phyloP scores from a whole-genome alignment of 768 basidiomycete species.

The Artomyces pyxidatus region DNA sequence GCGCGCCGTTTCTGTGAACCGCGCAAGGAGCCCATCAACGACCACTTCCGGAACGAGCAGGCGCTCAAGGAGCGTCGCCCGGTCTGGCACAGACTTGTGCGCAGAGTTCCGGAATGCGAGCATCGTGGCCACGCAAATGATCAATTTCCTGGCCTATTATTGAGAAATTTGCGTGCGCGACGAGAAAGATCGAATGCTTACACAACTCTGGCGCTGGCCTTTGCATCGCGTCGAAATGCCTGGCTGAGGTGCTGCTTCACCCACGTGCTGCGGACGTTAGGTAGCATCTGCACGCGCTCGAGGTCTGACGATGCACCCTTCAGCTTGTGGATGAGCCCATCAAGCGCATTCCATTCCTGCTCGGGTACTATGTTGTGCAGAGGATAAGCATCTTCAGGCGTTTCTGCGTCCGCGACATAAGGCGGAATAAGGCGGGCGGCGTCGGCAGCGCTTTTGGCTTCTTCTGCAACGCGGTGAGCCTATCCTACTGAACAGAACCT shows the following conservation, averaged over 20 bases:
- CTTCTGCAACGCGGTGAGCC: conserved; percentile 37
- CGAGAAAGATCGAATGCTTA: conserved; percentile 26
- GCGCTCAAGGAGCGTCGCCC: conserved; percentile 46
- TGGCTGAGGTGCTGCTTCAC: conserved; percentile 54
- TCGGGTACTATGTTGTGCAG: conserved; percentile 73
- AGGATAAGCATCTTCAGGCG: conserved; percentile 68
- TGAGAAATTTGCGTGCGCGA: neutral
- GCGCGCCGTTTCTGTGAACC: conserved; percentile 74
- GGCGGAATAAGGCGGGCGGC: conserved; percentile 68
- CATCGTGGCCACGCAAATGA: conserved; percentile 80
- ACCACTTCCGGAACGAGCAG: conserved; percentile 57
- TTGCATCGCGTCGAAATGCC: conserved; percentile 30
- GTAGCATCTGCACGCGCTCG: conserved; percentile 49
- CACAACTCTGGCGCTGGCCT: conserved; percentile 56
- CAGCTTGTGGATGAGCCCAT: conserved; percentile 38
- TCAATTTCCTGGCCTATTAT: conserved; percentile 47
- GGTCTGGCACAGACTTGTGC: conserved; percentile 30
- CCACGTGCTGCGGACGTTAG: conserved; percentile 61
- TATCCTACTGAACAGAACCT: conserved; percentile 1
- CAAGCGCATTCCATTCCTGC: conserved; percentile 68
- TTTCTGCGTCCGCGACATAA: conserved; percentile 55
- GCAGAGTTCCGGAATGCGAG: conserved; percentile 53
- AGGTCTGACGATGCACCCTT: conserved; percentile 39
- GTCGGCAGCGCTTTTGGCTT: conserved; percentile 57
- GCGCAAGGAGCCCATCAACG: conserved; percentile 62